phyloP scores from a whole-genome alignment of 2,329 filamentous ascomycete species.

The Aureobasidium mangrovei region DNA sequence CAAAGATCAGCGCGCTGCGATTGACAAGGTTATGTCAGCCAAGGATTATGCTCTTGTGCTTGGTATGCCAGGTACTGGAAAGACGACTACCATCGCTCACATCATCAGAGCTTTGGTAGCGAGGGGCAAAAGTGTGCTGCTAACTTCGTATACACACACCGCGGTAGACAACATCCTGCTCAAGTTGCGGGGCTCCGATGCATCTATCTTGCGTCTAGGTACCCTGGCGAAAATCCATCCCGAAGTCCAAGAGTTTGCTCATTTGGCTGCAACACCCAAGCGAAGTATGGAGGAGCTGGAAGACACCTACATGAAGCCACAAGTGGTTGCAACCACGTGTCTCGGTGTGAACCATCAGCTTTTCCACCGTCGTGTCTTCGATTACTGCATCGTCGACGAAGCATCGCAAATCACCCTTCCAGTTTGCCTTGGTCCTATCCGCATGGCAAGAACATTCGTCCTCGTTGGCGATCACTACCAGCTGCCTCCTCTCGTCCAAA shows the following conservation, averaged over 20 bases:
- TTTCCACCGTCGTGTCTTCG: conserved; percentile 82
- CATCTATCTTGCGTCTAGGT: conserved; percentile 72
- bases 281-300: conserved; percentile 75
- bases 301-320: conserved; percentile 72
- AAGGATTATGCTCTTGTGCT: conserved; percentile 94
- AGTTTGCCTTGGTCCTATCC: conserved; percentile 86
- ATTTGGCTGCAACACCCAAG: conserved; percentile 65
- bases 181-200: conserved; percentile 59
- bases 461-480: conserved; percentile 96
- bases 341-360: conserved; percentile 82
- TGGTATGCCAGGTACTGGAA: conserved; percentile 96
- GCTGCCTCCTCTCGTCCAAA: conserved; percentile 86
- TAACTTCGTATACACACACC: conserved; percentile 95
- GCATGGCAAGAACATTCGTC: conserved; percentile 86
- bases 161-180: conserved; percentile 96
- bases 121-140: conserved; percentile 82
- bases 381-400: conserved; percentile 98
- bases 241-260: conserved; percentile 77
- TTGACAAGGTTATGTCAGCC: conserved; percentile 92
- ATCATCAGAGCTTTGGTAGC: conserved; percentile 86
- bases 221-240: conserved; percentile 77
- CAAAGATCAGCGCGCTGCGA: conserved; percentile 74
- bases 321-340: conserved; percentile 90
- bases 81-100: conserved; percentile 95
- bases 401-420: conserved; percentile 95